Evolutionary conservation across 73 alveolate species (phyloP).

Genomic region (Paramecium caudatum): DNA sequence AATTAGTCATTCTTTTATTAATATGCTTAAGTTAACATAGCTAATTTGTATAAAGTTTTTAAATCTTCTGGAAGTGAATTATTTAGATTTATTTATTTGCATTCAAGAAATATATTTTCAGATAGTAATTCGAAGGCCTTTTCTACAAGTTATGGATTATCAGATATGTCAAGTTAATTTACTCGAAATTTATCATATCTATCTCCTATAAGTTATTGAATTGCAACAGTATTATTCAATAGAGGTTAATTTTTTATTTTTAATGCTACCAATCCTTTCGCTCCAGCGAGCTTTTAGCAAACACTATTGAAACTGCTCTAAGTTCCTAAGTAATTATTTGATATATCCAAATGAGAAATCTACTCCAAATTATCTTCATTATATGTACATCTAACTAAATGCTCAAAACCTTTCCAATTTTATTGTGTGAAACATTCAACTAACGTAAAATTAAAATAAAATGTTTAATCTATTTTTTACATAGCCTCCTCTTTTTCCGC

Average conservation of each 20-base stretch:
- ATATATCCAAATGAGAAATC: slow-evolving; percentile 31
- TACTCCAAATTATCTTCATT: slow-evolving; percentile 44
- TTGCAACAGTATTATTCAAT: background rate
- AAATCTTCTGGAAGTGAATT: background rate
- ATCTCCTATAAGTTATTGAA: slow-evolving; percentile 34
- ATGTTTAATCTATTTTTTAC: slow-evolving; percentile 44
- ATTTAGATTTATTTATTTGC: background rate
- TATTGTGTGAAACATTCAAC: background rate
- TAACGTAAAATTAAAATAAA: slow-evolving; percentile 7
- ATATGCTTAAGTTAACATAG: background rate
- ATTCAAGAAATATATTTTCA: slow-evolving; percentile 20
- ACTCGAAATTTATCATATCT: slow-evolving; percentile 12
- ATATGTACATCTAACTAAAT: background rate
- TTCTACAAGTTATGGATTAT: slow-evolving; percentile 16
- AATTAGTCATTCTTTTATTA: background rate
- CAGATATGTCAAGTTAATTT: slow-evolving; percentile 49
- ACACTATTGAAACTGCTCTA: background rate
- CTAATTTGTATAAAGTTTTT: background rate
- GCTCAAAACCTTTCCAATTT: slow-evolving; percentile 44
- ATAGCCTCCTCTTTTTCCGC: slow-evolving; percentile 1
- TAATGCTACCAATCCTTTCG: slow-evolving; percentile 34
- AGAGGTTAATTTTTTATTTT: slow-evolving; percentile 1
- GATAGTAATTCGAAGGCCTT: slow-evolving; percentile 14
- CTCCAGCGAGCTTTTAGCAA: slow-evolving; percentile 26
- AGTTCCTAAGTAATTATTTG: slow-evolving; percentile 29